A percentile compares a stretch with the other conserved stretches of the same genome.
These are phyloP conservation scores for Phaseolus lunatus DNA, from an alignment of 306 rosid species.

Conservation along the genomic window DNA sequence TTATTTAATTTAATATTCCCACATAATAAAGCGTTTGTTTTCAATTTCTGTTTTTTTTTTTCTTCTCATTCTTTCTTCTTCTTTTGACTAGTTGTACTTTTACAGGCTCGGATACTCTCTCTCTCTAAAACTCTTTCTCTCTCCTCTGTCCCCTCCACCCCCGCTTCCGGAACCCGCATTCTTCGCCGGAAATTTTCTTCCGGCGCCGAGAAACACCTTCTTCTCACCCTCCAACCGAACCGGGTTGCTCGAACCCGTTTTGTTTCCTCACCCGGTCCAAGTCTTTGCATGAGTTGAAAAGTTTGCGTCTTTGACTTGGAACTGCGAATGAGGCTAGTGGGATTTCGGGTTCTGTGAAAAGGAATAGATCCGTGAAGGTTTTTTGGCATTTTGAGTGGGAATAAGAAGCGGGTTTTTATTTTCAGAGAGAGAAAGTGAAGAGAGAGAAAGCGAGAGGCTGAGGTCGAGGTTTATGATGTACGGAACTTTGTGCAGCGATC, in stretches of 20 bases:
- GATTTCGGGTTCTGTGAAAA: slow-evolving; percentile 52
- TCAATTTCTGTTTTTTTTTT: slow-evolving; percentile 4
- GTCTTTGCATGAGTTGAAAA: slow-evolving; percentile 60
- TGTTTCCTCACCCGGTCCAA: slow-evolving; percentile 39
- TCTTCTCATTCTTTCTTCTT: slow-evolving; percentile 44
- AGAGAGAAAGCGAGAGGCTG: slow-evolving; percentile 38
- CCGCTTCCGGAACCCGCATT: slow-evolving; percentile 45
- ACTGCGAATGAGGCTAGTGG: slow-evolving; percentile 61
- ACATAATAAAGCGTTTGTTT: neutral
- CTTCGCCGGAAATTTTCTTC: slow-evolving; percentile 34
- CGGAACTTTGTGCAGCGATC: slow-evolving; percentile 87
- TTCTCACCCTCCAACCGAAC: slow-evolving; percentile 13
- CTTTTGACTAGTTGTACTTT: slow-evolving; percentile 78
- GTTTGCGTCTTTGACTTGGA: slow-evolving; percentile 53
- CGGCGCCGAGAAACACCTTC: neutral
- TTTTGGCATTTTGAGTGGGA: slow-evolving; percentile 41
- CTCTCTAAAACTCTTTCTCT: slow-evolving; percentile 53
- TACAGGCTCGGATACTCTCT: slow-evolving; percentile 64
- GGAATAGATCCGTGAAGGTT: slow-evolving; percentile 63
- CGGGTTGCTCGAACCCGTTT: slow-evolving; percentile 34
- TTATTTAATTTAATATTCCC: slow-evolving; percentile 6
- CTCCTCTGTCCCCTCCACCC: slow-evolving; percentile 62
- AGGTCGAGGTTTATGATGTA: slow-evolving; percentile 82
- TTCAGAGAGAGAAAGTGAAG: slow-evolving; percentile 41
- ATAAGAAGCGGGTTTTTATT: slow-evolving; percentile 47